These are phyloP conservation scores for Aspergillus sp. DNA, from an alignment of 2,329 filamentous ascomycete genomes.

Conservation along the genomic window DNA sequence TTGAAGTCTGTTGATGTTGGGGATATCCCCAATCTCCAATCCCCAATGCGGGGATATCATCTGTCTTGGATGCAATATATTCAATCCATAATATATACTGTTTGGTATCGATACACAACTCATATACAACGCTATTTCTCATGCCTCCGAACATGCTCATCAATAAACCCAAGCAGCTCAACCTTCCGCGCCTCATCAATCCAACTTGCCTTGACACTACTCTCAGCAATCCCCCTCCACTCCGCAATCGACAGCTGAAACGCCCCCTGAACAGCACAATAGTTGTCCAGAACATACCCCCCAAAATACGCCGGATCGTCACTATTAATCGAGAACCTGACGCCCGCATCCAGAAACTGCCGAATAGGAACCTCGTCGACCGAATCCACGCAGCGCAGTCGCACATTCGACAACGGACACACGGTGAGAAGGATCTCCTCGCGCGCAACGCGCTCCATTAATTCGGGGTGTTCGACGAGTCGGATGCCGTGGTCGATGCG, in stretches of 20 bases:
- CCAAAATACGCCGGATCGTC: conserved; percentile 75
- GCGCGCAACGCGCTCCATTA: conserved; percentile 56
- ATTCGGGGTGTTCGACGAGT: conserved; percentile 54
- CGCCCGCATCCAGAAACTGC: conserved; percentile 57
- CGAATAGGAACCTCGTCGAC: conserved; percentile 58
- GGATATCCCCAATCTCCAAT: too few species aligned
- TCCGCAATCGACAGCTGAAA: conserved; percentile 60
- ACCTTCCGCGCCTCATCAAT: conserved; percentile 59
- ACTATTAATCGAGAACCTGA: conserved; percentile 68
- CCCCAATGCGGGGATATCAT: too few species aligned
- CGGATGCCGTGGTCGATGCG: conserved; percentile 74
- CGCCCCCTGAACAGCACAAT: conserved; percentile 68
- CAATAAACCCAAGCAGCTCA: conserved; percentile 44
- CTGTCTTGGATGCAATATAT: too few species aligned
- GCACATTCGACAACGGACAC: conserved; percentile 70
- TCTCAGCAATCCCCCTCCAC: conserved; percentile 61
- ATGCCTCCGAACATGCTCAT: conserved; percentile 25
- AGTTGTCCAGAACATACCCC: conserved; percentile 70
- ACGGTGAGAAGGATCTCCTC: conserved; percentile 61
- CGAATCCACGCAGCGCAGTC: conserved; percentile 51
- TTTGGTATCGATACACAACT: too few species aligned
- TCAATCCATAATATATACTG: too few species aligned
- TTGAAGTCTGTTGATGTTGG: background rate
- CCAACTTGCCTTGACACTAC: conserved; percentile 66
- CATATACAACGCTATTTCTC: background rate